These are phyloP conservation scores for Oryza brachyantha DNA, from an alignment of 176 grass and related monocot species.

Conservation along the genomic window DNA sequence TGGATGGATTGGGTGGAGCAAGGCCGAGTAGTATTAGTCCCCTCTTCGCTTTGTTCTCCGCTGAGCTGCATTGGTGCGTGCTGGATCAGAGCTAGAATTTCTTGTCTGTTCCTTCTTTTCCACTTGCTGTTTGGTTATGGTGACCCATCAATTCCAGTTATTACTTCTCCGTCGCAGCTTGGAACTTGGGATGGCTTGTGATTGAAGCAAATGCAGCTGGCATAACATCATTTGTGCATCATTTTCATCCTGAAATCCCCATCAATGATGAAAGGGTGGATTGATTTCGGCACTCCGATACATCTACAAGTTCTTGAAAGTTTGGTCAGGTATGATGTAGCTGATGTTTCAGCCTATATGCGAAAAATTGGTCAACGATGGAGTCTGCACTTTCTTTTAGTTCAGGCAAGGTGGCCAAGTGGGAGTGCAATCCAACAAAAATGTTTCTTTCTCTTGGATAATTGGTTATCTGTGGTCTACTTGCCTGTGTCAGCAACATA, in stretches of 20 bases:
- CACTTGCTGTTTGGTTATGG: background rate
- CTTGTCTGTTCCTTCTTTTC: background rate
- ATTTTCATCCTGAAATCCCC: background rate
- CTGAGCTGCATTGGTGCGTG: background rate
- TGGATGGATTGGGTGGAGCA: background rate
- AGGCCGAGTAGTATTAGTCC: background rate
- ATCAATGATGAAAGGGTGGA: no score
- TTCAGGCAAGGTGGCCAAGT: background rate
- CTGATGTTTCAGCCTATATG: background rate
- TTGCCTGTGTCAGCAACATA: background rate
- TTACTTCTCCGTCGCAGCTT: background rate
- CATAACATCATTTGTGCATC: background rate
- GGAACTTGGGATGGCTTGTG: background rate
- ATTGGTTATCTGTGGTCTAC: background rate
- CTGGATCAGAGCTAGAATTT: background rate
- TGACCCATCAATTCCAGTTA: background rate
- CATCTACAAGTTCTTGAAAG: background rate
- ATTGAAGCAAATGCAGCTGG: background rate
- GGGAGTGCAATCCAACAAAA: background rate
- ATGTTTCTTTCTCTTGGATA: background rate
- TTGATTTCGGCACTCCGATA: background rate
- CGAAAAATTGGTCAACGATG: background rate
- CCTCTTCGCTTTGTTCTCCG: background rate
- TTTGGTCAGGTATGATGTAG: background rate
- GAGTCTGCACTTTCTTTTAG: background rate